Percentiles rank a stretch among this genome's conserved stretches.
Conservation (phyloP, 495 filamentous ascomycete genomes). For the Sporormia fimetaria region DNA sequence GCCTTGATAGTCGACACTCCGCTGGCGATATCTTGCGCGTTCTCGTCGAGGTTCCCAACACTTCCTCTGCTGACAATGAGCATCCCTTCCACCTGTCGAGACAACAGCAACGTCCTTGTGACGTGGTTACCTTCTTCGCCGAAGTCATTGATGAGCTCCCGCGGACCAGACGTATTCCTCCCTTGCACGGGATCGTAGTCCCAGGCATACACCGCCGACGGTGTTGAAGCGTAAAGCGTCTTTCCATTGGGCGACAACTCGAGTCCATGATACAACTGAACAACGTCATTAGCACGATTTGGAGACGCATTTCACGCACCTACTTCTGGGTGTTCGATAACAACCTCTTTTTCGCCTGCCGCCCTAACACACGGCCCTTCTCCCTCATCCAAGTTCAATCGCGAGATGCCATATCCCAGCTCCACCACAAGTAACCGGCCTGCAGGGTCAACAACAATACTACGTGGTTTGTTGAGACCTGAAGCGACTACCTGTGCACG, state of each 20-base stretch:
- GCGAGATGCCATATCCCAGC: slow-evolving; percentile 41
- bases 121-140: slow-evolving; percentile 42
- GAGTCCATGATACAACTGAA: slow-evolving; percentile 55
- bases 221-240: slow-evolving; percentile 53
- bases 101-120: slow-evolving; percentile 52
- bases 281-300: slow-evolving; percentile 1
- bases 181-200: slow-evolving; percentile 42
- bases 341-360: slow-evolving; percentile 10
- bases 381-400: slow-evolving; percentile 40
- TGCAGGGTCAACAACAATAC: slow-evolving; percentile 47
- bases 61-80: slow-evolving; percentile 57
- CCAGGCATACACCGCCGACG: slow-evolving; percentile 48
- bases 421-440: slow-evolving; percentile 55
- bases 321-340: slow-evolving; percentile 32
- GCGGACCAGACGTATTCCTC: slow-evolving; percentile 35
- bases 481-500: slow-evolving; percentile 43
- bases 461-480: slow-evolving; percentile 43
- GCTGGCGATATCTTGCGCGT: slow-evolving; percentile 35
- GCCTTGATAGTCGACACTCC: slow-evolving; percentile 55
- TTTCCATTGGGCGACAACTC: slow-evolving; percentile 49
- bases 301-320: slow-evolving; percentile 18
- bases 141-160: slow-evolving; percentile 48
- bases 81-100: slow-evolving; percentile 38
- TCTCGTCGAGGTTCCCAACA: slow-evolving; percentile 46
- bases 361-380: slow-evolving; percentile 41